Percentiles rank a stretch among this genome's conserved stretches.
phyloP scores from a whole-genome alignment of 768 basidiomycete species.

The Pholiota microspora region DNA sequence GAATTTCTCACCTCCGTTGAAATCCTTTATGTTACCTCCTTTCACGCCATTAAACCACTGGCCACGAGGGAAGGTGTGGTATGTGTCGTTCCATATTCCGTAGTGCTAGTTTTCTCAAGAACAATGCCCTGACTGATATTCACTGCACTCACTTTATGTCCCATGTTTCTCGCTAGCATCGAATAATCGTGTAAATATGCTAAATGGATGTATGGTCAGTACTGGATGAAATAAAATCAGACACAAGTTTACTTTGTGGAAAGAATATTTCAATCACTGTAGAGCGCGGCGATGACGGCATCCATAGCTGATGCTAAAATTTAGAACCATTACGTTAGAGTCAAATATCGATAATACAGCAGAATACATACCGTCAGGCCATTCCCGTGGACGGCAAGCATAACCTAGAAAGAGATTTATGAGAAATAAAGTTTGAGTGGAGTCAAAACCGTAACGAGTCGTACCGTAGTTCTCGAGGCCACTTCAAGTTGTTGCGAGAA shows the following conservation, averaged over 20 bases:
- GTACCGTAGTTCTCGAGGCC: slow-evolving; percentile 59
- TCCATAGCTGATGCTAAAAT: slow-evolving; percentile 65
- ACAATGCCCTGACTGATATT: slow-evolving; percentile 26
- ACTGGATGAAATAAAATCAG: neutral
- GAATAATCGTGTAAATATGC: slow-evolving; percentile 38
- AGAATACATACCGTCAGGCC: slow-evolving; percentile 50
- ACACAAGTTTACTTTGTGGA: slow-evolving; percentile 41
- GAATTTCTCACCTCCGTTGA: slow-evolving; percentile 13
- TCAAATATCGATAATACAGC: neutral
- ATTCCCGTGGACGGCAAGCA: slow-evolving; percentile 69
- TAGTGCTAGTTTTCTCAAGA: slow-evolving; percentile 16
- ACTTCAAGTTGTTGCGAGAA: slow-evolving; percentile 63
- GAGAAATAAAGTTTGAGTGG: no score
- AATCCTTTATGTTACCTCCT: slow-evolving; percentile 11
- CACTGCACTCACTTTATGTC: slow-evolving; percentile 34
- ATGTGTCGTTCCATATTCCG: slow-evolving; percentile 23
- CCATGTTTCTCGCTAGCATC: slow-evolving; percentile 39
- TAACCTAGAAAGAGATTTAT: slow-evolving; percentile 10
- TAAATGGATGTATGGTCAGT: slow-evolving; percentile 10
- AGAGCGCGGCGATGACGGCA: slow-evolving; percentile 60
- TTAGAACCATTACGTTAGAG: neutral
- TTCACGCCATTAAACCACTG: slow-evolving; percentile 18
- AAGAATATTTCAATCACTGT: slow-evolving; percentile 72
- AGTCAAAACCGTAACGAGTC: neutral
- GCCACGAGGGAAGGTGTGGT: slow-evolving; percentile 18